These are phyloP conservation scores for Lepidopterella palustris DNA, from an alignment of 495 filamentous ascomycete species.

Conservation along the genomic window DNA sequence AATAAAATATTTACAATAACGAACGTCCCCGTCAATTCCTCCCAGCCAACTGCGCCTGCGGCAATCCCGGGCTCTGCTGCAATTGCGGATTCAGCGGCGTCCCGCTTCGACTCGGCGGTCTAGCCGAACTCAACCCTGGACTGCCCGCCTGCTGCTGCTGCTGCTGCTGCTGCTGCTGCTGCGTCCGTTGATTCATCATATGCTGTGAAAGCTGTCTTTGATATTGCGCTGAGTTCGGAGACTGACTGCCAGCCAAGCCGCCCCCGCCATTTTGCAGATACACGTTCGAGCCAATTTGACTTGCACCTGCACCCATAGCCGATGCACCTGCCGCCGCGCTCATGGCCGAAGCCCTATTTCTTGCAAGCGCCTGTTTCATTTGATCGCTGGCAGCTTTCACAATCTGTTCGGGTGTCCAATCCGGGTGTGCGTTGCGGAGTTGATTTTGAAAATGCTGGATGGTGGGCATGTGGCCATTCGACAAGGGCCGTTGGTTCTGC, in stretches of 20 bases:
- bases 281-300: conserved; percentile 18
- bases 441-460: conserved; percentile 29
- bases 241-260: conserved; percentile 8
- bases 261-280: conserved; percentile 20
- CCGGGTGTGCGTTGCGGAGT: conserved; percentile 32
- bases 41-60: not conserved
- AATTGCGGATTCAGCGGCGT: not conserved
- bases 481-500: conserved; percentile 28
- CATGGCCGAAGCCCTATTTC: conserved; percentile 34
- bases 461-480: conserved; percentile 34
- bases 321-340: conserved; percentile 35
- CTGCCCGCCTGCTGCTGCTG: not conserved
- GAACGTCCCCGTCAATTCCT: not conserved
- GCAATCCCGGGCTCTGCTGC: not conserved
- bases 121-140: not conserved
- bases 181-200: conserved; percentile 11
- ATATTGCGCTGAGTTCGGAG: conserved; percentile 23
- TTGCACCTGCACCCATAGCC: conserved; percentile 10
- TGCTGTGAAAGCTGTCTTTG: conserved; percentile 20
- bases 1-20: not conserved
- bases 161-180: conserved; percentile 14
- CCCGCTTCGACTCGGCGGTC: not conserved
- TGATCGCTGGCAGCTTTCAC: conserved; percentile 26
- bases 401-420: conserved; percentile 31
- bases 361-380: conserved; percentile 18